Conservation (phyloP, 352 stramenopile species). For the Phytophthora nicotianae region DNA sequence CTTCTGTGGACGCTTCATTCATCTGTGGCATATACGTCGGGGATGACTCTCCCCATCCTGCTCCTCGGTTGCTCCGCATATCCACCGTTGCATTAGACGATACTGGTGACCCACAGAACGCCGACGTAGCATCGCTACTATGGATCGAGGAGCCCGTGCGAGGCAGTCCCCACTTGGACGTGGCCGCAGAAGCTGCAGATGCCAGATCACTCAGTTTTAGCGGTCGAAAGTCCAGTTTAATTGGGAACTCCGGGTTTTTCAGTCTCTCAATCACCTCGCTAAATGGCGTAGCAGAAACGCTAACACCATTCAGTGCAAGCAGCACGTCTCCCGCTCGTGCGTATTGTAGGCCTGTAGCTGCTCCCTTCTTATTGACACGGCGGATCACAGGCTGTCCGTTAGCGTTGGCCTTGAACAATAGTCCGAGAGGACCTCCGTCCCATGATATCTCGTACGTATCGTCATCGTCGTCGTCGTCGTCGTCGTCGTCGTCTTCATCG, state of each 20-base stretch:
- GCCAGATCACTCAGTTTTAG: constrained; percentile 52
- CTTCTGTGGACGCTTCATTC: constrained; percentile 21
- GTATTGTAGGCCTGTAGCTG: constrained; percentile 59
- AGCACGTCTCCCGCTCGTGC: constrained; percentile 80
- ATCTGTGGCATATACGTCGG: constrained; percentile 27
- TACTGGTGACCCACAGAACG: constrained; percentile 36
- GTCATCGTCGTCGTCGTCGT: constrained; percentile 67
- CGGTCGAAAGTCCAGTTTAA: constrained; percentile 74
- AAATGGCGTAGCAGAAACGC: constrained; percentile 57
- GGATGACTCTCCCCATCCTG: constrained; percentile 19
- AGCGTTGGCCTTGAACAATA: constrained; percentile 73
- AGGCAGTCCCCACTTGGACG: constrained; percentile 29
- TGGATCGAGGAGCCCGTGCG: constrained; percentile 38
- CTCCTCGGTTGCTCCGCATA: constrained; percentile 29
- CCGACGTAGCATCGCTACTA: constrained; percentile 37
- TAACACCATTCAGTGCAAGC: constrained; percentile 65
- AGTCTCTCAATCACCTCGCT: constrained; percentile 71
- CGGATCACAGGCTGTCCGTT: constrained; percentile 67
- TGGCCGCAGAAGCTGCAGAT: constrained; percentile 17
- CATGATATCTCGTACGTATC: constrained; percentile 77
- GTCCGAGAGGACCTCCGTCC: constrained; percentile 63
- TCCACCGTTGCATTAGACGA: constrained; percentile 41
- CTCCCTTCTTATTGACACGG: constrained; percentile 75
- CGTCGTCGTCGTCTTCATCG: constrained; percentile 47
- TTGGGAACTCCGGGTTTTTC: constrained; percentile 61